Base-by-base conservation (phyloP, 768 basidiomycete genomes). In the Cystobasidium ongulense region DNA sequence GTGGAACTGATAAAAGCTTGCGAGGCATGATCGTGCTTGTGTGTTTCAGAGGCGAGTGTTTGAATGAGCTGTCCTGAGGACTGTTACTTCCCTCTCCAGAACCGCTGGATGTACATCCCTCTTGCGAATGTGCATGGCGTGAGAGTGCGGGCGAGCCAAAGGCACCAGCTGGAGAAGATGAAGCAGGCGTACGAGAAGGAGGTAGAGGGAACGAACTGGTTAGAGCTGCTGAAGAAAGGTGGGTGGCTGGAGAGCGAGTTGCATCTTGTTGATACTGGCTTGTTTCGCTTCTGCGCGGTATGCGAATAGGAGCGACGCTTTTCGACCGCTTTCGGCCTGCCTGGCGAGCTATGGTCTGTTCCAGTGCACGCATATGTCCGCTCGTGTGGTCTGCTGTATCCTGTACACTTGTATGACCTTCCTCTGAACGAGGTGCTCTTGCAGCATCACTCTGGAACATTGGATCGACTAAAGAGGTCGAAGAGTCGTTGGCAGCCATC, bases 161-260 rank as follows among this genome's bases (percentile, higher is more conserved):
- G 29, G 57, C 29, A 4, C 57, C 57, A 31, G 57, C 33, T 8
- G 21, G 53, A 15, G 39, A 35, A 53, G 46, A 8, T 27, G 63
- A 29, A 31, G 65, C 31, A n/a, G 65, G 65, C 23, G 65, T 67
- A 8, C 65, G 38, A 1, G 65, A 43, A 50, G 65, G 65, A 52
- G 65, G 65, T 17, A 67, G 41, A 2, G 65, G 65, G 65, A 67
- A 67, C 2, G 39, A 46, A 31, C 25, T 41, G 21, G 65, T 67
- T 17, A 67, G 29, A 11, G 39, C 43, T 25, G 65, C 38, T 3
- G 65, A 67, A 3, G 29, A 33, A 29, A 67, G 50, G 13, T 11
- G 43, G 2, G 25, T 27, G n/a, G 52, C 8, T 8, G 52, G 39
- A 39, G 39, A 39, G 39, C 39, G 39, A 39, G 17, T 7, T 7